These are phyloP conservation scores for Epichloe typhina DNA, from an alignment of 2,329 filamentous ascomycete genomes.

Conservation along the genomic window DNA sequence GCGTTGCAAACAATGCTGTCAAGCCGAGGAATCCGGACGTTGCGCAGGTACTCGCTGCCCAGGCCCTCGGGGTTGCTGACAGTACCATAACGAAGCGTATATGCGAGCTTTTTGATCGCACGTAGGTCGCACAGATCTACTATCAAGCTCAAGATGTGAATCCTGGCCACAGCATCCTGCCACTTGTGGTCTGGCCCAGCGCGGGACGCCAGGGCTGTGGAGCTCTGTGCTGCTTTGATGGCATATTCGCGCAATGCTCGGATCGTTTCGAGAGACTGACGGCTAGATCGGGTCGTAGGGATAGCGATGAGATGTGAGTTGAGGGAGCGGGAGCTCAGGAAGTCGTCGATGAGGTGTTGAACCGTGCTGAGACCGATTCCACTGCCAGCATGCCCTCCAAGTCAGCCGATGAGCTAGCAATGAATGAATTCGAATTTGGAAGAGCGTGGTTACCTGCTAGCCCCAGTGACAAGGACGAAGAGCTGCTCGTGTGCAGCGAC, in stretches of 20 bases:
- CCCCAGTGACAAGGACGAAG: conserved; percentile 67
- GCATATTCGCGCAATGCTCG: conserved; percentile 48
- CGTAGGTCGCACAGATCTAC: conserved; percentile 47
- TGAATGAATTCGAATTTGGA: background rate
- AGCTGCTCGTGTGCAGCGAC: conserved; percentile 30
- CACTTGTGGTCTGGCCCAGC: conserved; percentile 19
- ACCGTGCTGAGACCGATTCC: conserved; percentile 78
- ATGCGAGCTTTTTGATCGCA: conserved; percentile 35
- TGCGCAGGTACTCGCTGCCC: conserved; percentile 23
- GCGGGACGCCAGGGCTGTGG: conserved; percentile 24
- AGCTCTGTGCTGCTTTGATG: conserved; percentile 27
- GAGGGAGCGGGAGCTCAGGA: conserved; percentile 55
- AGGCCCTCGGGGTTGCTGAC: conserved; percentile 31
- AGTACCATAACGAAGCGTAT: conserved; percentile 29
- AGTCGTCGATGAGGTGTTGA: conserved; percentile 79
- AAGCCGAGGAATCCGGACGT: conserved; percentile 51
- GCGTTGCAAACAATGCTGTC: conserved; percentile 78
- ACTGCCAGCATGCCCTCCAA: conserved; percentile 30
- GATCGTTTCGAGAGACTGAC: conserved; percentile 65
- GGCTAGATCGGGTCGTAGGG: conserved; percentile 64
- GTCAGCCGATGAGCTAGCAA: background rate
- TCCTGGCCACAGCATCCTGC: conserved; percentile 31
- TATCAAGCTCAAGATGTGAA: conserved; percentile 46
- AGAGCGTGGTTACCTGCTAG: conserved; percentile 55
- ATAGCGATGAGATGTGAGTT: conserved; percentile 64